phyloP scores from a whole-genome alignment of 768 basidiomycete genomes.

The Gymnopilus junonius region DNA sequence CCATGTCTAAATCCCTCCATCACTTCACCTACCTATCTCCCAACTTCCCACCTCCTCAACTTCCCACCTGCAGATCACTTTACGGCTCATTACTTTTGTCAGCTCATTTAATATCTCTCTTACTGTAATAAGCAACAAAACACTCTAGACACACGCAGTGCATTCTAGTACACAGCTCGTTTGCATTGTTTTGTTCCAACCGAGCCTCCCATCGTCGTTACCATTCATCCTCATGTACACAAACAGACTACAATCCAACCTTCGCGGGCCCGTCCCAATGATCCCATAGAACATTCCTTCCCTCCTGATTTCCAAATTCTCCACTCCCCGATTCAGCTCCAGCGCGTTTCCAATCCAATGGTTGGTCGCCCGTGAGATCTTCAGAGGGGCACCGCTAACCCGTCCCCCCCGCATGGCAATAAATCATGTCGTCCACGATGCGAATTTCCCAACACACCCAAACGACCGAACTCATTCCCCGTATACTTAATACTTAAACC shows the following conservation, averaged over 20 bases:
- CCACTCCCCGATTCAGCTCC: not conserved
- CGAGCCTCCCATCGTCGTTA: not conserved
- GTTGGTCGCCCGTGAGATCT: not conserved
- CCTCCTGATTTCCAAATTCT: not conserved
- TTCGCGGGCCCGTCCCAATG: not conserved
- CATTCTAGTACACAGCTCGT: not conserved
- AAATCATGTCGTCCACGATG: not conserved
- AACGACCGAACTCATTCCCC: not conserved
- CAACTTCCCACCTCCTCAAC: not conserved
- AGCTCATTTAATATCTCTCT: not conserved
- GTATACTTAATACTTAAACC: too few relatives aligned
- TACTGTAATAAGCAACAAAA: not conserved
- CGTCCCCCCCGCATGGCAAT: not conserved
- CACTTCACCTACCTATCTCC: not conserved
- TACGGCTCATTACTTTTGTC: not conserved
- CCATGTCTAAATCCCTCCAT: not conserved
- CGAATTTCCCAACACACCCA: too few relatives aligned
- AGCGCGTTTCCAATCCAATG: too few relatives aligned
- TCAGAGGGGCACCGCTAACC: constrained; percentile 1
- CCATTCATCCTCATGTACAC: not conserved
- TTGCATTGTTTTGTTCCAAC: not conserved
- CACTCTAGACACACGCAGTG: too few relatives aligned
- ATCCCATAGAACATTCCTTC: not conserved
- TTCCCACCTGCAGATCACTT: not conserved
- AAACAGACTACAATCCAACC: not conserved